Conservation (phyloP, 805 yeast genomes). For the Saccharomycopsis selenospora region DNA sequence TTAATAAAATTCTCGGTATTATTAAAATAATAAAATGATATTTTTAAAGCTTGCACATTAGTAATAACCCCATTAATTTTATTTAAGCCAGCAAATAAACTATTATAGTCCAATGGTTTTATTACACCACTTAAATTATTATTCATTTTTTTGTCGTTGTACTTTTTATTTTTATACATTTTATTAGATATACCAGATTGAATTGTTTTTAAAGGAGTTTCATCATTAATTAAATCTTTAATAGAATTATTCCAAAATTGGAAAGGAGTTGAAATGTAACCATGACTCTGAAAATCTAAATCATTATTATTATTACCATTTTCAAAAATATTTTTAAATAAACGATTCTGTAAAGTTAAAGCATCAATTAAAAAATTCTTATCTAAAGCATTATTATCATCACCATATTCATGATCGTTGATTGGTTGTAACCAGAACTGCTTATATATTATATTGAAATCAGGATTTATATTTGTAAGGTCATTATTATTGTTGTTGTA, state of each 20-base stretch:
- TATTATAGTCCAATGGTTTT: conserved; percentile 25
- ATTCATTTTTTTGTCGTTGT: conserved; percentile 23
- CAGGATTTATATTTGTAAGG: background rate
- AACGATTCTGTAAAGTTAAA: conserved; percentile 29
- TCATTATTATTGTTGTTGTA: conserved; percentile 14
- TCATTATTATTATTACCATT: no score
- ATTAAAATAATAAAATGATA: conserved; percentile 29
- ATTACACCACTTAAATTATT: conserved; percentile 24
- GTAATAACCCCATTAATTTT: conserved; percentile 38
- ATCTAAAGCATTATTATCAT: conserved; percentile 30
- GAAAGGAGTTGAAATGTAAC: conserved; percentile 30
- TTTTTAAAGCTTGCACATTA: conserved; percentile 34
- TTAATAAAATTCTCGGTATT: conserved; percentile 14
- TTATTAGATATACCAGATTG: conserved; percentile 23
- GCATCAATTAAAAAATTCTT: conserved; percentile 32
- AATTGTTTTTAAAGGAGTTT: conserved; percentile 33
- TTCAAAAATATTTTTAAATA: no score
- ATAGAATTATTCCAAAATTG: conserved; percentile 36
- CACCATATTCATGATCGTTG: conserved; percentile 24
- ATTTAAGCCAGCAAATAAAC: conserved; percentile 33
- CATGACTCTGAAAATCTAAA: no score
- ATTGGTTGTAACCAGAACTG: conserved; percentile 32
- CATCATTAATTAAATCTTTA: conserved; percentile 28
- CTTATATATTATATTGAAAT: conserved; percentile 26
- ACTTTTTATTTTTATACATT: background rate